Percentiles rank a stretch among this genome's conserved stretches.
Conservation (phyloP, 2,329 filamentous ascomycete species). For the Dactylellina sp. region DNA sequence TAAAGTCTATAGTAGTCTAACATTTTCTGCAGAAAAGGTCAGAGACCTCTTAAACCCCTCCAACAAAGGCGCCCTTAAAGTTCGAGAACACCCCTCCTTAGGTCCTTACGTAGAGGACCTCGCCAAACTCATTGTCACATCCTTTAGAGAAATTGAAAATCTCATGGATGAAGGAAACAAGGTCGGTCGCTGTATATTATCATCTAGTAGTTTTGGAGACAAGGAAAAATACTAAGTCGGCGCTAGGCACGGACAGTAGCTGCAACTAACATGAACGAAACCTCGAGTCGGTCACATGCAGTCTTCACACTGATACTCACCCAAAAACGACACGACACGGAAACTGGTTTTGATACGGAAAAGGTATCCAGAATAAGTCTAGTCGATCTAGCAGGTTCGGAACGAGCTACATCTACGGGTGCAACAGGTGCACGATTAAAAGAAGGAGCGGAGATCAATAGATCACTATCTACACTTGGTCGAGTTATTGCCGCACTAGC, state of each 20-base stretch:
- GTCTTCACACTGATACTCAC: conserved; percentile 97
- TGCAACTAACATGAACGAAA: conserved; percentile 99
- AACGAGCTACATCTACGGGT: conserved; percentile 95
- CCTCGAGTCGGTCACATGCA: conserved; percentile 95
- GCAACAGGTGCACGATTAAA: conserved; percentile 94
- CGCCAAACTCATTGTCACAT: conserved; percentile 91
- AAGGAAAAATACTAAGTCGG: conserved; percentile 36
- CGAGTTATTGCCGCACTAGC: conserved; percentile 97
- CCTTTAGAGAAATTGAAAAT: conserved; percentile 94
- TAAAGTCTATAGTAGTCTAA: neutral
- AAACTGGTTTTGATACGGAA: conserved; percentile 97
- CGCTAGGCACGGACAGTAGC: conserved; percentile 84
- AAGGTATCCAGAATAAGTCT: conserved; percentile 98
- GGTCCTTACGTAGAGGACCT: conserved; percentile 98
- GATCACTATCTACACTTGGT: conserved; percentile 93
- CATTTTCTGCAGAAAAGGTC: conserved; percentile 74
- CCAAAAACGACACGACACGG: conserved; percentile 88
- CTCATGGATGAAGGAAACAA: conserved; percentile 99
- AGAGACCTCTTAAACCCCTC: conserved; percentile 93
- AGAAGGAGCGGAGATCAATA: conserved; percentile 98
- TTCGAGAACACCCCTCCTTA: conserved; percentile 96
- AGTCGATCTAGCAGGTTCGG: conserved; percentile 96
- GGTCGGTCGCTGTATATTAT: conserved; percentile 52
- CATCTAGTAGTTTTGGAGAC: neutral
- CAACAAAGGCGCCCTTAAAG: conserved; percentile 95